Evolutionary conservation across 345 rosid species (phyloP).

Genomic region (Populus davidiana): DNA sequence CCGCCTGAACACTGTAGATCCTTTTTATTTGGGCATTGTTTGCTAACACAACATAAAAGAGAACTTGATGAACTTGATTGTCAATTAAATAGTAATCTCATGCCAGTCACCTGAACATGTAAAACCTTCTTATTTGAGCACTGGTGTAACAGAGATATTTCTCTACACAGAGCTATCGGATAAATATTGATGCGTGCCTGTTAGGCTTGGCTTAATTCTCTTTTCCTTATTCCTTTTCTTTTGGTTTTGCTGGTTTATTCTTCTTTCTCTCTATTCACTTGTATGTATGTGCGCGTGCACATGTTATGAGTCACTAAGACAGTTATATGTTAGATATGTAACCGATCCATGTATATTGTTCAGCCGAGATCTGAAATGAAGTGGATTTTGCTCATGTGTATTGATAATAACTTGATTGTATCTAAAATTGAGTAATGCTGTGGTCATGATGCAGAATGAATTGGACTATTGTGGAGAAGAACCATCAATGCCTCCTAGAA

Average conservation of each 20-base stretch:
- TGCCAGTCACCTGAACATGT: not conserved
- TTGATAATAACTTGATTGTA: not conserved
- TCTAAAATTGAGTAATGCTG: not conserved
- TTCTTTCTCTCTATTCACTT: not conserved
- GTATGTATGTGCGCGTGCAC: not conserved
- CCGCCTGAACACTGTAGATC: not conserved
- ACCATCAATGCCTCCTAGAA: constrained; percentile 60
- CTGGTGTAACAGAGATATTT: not conserved
- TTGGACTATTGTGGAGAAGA: constrained; percentile 67
- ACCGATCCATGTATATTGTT: not conserved
- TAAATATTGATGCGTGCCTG: not conserved
- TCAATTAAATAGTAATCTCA: not conserved
- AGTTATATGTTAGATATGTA: not conserved
- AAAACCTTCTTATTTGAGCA: not conserved
- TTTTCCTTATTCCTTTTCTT: not conserved
- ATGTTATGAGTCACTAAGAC: not conserved
- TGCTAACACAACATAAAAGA: not conserved
- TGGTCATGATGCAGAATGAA: constrained; percentile 53
- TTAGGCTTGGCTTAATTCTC: not conserved
- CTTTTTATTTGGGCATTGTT: not conserved
- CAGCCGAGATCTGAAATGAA: not conserved
- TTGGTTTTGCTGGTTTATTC: not conserved
- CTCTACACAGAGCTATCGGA: not conserved
- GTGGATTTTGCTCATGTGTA: not conserved
- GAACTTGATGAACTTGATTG: not conserved